phyloP scores from a whole-genome alignment of 1,139 yeast species.

The Candida albicans region DNA sequence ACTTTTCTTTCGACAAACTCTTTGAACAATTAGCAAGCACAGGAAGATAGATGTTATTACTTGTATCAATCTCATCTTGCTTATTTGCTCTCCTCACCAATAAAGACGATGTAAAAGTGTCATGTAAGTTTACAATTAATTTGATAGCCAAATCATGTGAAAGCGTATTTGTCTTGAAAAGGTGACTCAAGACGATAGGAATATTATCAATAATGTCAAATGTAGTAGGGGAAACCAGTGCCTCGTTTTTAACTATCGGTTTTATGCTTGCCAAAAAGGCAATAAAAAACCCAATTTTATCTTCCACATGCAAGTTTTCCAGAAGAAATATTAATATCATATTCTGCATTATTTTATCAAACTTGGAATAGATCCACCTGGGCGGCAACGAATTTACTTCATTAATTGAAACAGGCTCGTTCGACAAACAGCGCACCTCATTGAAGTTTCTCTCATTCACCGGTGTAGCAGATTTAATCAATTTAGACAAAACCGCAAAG shows the following conservation, averaged over 20 bases:
- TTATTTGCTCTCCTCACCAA: conserved; percentile 12
- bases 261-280: conserved; percentile 29
- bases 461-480: conserved; percentile 23
- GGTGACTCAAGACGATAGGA: conserved; percentile 24
- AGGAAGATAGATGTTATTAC: conserved; percentile 14
- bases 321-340: conserved; percentile 26
- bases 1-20: conserved; percentile 18
- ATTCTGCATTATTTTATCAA: conserved; percentile 32
- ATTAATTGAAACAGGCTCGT: conserved; percentile 27
- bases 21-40: conserved; percentile 14
- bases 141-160: conserved; percentile 17
- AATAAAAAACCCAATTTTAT: conserved; percentile 27
- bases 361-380: conserved; percentile 35
- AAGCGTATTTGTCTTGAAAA: conserved; percentile 20
- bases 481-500: conserved; percentile 21
- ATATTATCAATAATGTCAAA: conserved; percentile 33
- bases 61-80: conserved; percentile 2
- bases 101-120: conserved; percentile 29
- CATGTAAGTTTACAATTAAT: conserved; percentile 24
- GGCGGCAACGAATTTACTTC: conserved; percentile 36
- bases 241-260: conserved; percentile 30
- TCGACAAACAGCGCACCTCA: conserved; percentile 34
- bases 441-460: conserved; percentile 24
- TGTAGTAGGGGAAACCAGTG: conserved; percentile 26
- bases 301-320: conserved; percentile 23